Evolutionary conservation across 371 early-diverging fungal species (phyloP).

Genomic region (Mucor lusitanicus): DNA sequence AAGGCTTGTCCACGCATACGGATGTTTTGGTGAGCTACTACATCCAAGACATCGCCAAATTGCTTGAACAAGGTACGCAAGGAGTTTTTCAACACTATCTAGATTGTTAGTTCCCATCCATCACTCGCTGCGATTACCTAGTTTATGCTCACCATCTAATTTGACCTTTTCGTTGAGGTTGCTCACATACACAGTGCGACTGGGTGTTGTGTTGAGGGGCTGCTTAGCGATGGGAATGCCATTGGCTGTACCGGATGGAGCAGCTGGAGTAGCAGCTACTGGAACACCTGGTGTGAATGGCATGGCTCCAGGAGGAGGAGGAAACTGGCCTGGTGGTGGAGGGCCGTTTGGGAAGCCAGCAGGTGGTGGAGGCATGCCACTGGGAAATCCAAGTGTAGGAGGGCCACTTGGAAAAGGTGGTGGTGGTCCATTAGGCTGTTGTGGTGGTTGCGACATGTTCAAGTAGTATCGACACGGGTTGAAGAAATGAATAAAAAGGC

Average conservation of each 20-base stretch:
- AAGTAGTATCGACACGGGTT: neutral
- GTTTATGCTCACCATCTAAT: conserved; percentile 65
- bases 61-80: conserved; percentile 83
- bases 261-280: conserved; percentile 13
- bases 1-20: conserved; percentile 85
- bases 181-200: conserved; percentile 83
- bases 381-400: neutral
- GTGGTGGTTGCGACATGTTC: conserved; percentile 11
- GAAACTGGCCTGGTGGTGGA: conserved; percentile 1
- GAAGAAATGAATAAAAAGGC: neutral
- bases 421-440: neutral
- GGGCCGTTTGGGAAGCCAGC: conserved; percentile 3
- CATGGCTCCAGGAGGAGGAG: conserved; percentile 14
- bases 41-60: conserved; percentile 70
- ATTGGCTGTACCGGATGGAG: conserved; percentile 17
- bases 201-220: conserved; percentile 66
- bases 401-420: neutral
- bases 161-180: conserved; percentile 89
- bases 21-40: conserved; percentile 69
- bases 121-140: no score
- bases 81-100: conserved; percentile 71
- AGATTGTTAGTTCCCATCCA: conserved; percentile 18
- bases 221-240: conserved; percentile 60
- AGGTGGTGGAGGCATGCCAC: neutral
- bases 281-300: conserved; percentile 14